These are phyloP conservation scores for Solanum tarijense DNA, from an alignment of 257 asterid species.

Conservation along the genomic window DNA sequence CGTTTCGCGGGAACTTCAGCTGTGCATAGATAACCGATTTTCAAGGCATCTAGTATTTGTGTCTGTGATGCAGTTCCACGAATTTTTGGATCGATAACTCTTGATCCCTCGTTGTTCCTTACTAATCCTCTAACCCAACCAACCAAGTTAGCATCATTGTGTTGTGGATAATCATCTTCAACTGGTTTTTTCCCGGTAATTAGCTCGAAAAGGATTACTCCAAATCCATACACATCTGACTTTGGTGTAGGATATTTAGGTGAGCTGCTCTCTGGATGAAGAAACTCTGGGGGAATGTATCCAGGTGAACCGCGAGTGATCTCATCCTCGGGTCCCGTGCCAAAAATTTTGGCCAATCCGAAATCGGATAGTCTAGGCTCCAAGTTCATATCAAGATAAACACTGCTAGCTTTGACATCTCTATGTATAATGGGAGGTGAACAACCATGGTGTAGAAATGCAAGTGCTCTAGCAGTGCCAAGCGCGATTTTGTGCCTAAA, in stretches of 20 bases:
- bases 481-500: conserved; percentile 19
- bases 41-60: conserved; percentile 17
- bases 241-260: conserved; percentile 15
- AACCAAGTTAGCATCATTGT: conserved; percentile 6
- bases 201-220: conserved; percentile 20
- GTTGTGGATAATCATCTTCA: conserved; percentile 11
- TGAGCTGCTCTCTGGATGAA: conserved; percentile 7
- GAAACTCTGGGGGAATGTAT: conserved; percentile 19
- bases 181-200: conserved; percentile 19
- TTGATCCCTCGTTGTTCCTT: conserved; percentile 13
- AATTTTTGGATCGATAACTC: conserved; percentile 17
- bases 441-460: conserved; percentile 25
- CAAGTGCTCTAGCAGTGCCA: conserved; percentile 21
- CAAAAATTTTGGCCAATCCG: conserved; percentile 17
- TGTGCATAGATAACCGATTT: conserved; percentile 25
- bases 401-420: conserved; percentile 18
- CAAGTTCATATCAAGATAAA: conserved; percentile 13
- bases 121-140: conserved; percentile 22
- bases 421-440: conserved; percentile 25
- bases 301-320: conserved; percentile 11
- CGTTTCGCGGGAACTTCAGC: conserved; percentile 18
- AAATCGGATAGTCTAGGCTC: conserved; percentile 21
- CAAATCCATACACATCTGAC: conserved; percentile 20
- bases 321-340: conserved; percentile 14
- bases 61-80: conserved; percentile 9